Evolutionary conservation across 352 stramenopile species (phyloP).

Genomic region (Globisporangium emineosum): DNA sequence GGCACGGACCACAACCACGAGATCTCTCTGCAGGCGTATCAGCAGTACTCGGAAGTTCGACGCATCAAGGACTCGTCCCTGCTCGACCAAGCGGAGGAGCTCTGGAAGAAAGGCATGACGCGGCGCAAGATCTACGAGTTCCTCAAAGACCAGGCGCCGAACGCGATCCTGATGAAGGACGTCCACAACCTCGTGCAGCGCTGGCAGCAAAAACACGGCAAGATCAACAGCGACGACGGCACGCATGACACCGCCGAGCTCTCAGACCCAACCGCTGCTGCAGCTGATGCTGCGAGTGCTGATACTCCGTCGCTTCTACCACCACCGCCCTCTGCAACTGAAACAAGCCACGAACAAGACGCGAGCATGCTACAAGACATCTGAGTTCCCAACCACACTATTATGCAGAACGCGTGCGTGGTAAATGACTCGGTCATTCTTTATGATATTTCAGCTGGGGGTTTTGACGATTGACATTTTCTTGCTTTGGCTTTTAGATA

Average conservation of each 20-base stretch:
- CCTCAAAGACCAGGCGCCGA: conserved; percentile 57
- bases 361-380: neutral
- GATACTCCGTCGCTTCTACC: no score
- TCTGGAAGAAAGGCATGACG: conserved; percentile 55
- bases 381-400: neutral
- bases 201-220: conserved; percentile 45
- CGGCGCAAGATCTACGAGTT: conserved; percentile 72
- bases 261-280: neutral
- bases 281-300: neutral
- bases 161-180: conserved; percentile 71
- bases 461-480: neutral
- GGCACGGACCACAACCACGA: conserved; percentile 74
- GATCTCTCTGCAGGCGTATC: conserved; percentile 47
- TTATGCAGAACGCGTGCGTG: neutral
- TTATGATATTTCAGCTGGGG: neutral
- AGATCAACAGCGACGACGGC: neutral
- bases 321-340: neutral
- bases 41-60: conserved; percentile 68
- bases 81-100: conserved; percentile 49
- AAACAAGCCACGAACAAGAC: neutral
- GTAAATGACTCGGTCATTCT: neutral
- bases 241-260: neutral
- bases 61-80: conserved; percentile 59
- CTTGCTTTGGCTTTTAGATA: neutral
- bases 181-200: conserved; percentile 76